Conservation (phyloP, 768 basidiomycete genomes). For the Amanita molliuscula region DNA sequence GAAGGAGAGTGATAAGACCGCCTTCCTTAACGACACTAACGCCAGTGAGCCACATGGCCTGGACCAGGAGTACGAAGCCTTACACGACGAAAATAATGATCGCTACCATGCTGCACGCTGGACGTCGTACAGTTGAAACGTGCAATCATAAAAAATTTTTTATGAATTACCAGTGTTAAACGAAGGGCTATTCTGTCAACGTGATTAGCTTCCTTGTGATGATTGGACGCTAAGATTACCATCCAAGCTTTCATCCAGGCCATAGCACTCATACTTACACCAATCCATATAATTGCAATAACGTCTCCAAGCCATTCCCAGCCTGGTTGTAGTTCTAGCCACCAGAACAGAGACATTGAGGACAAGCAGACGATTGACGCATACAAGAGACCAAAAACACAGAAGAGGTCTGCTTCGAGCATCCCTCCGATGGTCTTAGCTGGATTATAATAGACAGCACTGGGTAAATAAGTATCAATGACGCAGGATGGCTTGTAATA, state of each 20-base stretch:
- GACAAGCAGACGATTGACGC: constrained; percentile 64
- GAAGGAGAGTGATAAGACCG: constrained; percentile 60
- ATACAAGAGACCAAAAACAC: constrained; percentile 57
- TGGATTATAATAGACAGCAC: constrained; percentile 85
- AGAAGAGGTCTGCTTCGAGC: constrained; percentile 84
- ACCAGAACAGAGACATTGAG: constrained; percentile 74
- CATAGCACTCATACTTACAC: constrained; percentile 65
- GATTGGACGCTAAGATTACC: constrained; percentile 19
- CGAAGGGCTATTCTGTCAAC: constrained; percentile 52
- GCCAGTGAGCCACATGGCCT: constrained; percentile 2
- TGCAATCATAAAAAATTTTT: background rate
- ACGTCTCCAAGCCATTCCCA: constrained; percentile 69
- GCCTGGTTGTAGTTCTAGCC: constrained; percentile 59
- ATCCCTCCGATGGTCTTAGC: constrained; percentile 90
- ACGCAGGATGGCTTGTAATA: background rate
- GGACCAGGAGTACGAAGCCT: constrained; percentile 9
- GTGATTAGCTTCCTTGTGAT: background rate
- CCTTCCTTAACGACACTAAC: constrained; percentile 81
- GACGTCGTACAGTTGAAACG: background rate
- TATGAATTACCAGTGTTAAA: constrained; percentile 68
- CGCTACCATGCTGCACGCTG: constrained; percentile 77
- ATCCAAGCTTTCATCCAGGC: constrained; percentile 95
- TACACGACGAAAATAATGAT: constrained; percentile 83
- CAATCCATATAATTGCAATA: constrained; percentile 75
- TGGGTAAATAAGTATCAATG: constrained; percentile 14